These are phyloP conservation scores for Backusella psychrophila DNA, from an alignment of 192 early-diverging fungal species.

Conservation along the genomic window DNA sequence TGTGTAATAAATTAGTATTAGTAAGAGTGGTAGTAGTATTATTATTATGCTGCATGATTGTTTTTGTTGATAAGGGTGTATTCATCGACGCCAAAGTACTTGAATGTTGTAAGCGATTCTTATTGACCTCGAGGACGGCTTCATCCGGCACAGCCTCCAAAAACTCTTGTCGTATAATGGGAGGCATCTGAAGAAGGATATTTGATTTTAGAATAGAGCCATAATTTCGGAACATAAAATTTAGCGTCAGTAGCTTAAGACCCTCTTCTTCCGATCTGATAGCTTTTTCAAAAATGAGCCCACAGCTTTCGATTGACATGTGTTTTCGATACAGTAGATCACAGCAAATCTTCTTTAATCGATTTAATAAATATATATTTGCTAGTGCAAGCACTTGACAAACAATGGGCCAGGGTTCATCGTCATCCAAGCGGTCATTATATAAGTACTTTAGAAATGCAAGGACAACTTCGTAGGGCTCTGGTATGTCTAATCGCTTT, in stretches of 20 bases:
- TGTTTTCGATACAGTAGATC: slow-evolving; percentile 45
- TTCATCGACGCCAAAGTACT: neutral
- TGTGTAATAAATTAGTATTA: slow-evolving; percentile 6
- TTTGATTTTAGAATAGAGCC: slow-evolving; percentile 50
- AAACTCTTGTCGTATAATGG: slow-evolving; percentile 37
- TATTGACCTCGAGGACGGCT: slow-evolving; percentile 39
- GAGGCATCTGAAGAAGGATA: slow-evolving; percentile 43
- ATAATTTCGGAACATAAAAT: slow-evolving; percentile 51
- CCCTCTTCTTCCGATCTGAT: slow-evolving; percentile 49
- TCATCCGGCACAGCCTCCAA: slow-evolving; percentile 48
- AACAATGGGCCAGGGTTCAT: slow-evolving; percentile 38
- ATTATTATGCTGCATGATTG: neutral
- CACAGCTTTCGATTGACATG: slow-evolving; percentile 46
- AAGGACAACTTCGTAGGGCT: slow-evolving; percentile 46
- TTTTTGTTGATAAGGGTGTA: neutral
- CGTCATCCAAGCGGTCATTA: slow-evolving; percentile 46
- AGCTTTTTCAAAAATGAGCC: slow-evolving; percentile 51
- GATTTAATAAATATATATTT: slow-evolving; percentile 56
- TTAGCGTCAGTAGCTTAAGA: slow-evolving; percentile 44
- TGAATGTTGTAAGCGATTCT: neutral
- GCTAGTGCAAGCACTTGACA: slow-evolving; percentile 56
- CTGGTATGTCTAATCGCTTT: slow-evolving; percentile 48
- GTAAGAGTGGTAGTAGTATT: neutral
- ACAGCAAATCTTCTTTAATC: slow-evolving; percentile 57
- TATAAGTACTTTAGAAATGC: slow-evolving; percentile 59